phyloP scores from a whole-genome alignment of 805 yeast species.

The Cyberlindnera veronae region DNA sequence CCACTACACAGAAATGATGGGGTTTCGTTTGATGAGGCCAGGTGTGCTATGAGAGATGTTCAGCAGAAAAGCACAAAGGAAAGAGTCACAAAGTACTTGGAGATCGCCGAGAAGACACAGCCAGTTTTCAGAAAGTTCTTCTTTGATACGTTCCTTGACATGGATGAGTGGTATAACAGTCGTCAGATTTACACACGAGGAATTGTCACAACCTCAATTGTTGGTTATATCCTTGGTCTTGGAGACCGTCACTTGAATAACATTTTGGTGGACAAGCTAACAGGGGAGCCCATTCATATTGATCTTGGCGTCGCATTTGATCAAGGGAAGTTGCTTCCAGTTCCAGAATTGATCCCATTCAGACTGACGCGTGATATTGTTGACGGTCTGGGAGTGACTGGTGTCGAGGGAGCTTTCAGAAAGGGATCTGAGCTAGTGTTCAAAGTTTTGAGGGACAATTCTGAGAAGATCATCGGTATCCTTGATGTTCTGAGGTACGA shows the following conservation, averaged over 20 bases:
- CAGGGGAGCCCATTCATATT: conserved; percentile 94
- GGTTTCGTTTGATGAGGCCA: conserved; percentile 52
- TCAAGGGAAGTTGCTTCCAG: conserved; percentile 77
- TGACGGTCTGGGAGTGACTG: conserved; percentile 91
- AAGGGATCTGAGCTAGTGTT: conserved; percentile 72
- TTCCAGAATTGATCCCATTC: conserved; percentile 95
- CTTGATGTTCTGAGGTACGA: conserved; percentile 86
- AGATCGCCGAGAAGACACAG: conserved; percentile 45
- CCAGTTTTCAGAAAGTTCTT: conserved; percentile 77
- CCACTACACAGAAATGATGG: conserved; percentile 59
- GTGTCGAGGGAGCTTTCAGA: conserved; percentile 72
- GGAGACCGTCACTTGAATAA: conserved; percentile 97
- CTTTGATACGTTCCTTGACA: conserved; percentile 57
- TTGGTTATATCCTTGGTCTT: conserved; percentile 84
- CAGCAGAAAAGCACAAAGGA: conserved; percentile 44
- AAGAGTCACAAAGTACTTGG: conserved; percentile 43
- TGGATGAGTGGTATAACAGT: conserved; percentile 71
- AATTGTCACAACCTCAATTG: conserved; percentile 78
- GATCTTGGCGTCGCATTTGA: conserved; percentile 97
- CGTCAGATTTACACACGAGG: conserved; percentile 69
- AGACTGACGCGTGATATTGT: conserved; percentile 84
- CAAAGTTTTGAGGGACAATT: conserved; percentile 59
- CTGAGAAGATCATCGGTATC: conserved; percentile 71
- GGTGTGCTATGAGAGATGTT: conserved; percentile 57
- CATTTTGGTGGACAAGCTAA: conserved; percentile 69